These are phyloP conservation scores for Pyrenochaeta sp. DNA, from an alignment of 2,329 filamentous ascomycete species.

Conservation along the genomic window DNA sequence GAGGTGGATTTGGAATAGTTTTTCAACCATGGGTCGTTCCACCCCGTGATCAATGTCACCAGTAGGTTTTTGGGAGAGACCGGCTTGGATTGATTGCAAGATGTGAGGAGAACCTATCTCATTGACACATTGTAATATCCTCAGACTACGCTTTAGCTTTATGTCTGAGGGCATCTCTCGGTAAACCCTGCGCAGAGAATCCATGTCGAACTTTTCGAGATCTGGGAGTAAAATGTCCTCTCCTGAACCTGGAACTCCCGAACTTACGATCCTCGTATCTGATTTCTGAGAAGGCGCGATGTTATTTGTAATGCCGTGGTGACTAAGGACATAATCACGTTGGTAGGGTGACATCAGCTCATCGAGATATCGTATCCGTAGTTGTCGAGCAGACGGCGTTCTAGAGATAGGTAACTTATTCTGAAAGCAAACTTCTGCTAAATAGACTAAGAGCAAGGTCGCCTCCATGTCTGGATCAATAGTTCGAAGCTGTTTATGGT, in stretches of 20 bases:
- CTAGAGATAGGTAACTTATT: background rate
- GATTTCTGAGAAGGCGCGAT: background rate
- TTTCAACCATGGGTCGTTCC: constrained; percentile 6
- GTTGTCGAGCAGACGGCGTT: constrained; percentile 1
- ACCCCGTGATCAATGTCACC: background rate
- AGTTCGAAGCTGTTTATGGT: background rate
- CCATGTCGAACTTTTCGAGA: constrained; percentile 1
- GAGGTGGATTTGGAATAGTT: constrained; percentile 8
- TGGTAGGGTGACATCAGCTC: constrained; percentile 6
- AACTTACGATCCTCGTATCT: background rate
- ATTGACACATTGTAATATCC: constrained; percentile 10
- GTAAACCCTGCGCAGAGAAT: background rate
- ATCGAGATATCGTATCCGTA: constrained; percentile 9
- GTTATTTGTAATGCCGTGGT: constrained; percentile 3
- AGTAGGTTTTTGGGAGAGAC: background rate
- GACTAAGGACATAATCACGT: constrained; percentile 3
- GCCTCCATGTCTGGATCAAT: constrained; percentile 5
- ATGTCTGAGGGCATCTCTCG: constrained; percentile 1
- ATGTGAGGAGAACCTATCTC: constrained; percentile 10
- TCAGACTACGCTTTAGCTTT: background rate
- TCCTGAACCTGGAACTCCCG: background rate
- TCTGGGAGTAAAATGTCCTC: constrained; percentile 3
- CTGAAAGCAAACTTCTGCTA: constrained; percentile 5
- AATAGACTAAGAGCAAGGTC: constrained; percentile 4
- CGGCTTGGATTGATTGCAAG: constrained; percentile 3